Conservation (phyloP, 768 basidiomycete genomes). For the Boletus rubescentipes region DNA sequence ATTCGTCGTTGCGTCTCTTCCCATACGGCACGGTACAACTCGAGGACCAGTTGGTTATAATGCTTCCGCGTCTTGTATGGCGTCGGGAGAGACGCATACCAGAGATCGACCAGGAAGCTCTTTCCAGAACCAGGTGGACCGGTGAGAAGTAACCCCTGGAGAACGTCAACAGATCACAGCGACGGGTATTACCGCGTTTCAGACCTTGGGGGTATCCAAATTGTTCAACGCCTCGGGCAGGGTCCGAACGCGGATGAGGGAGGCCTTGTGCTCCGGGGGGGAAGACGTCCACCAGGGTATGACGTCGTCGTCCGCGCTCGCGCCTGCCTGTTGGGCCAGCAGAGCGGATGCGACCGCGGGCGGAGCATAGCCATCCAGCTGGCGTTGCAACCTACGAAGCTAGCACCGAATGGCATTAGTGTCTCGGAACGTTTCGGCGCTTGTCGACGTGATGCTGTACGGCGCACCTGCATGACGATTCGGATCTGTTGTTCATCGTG, state of each 20-base stretch:
- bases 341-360: slow-evolving; percentile 37
- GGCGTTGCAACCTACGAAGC: not conserved
- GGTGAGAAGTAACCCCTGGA: too few relatives aligned
- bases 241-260: not conserved
- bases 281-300: slow-evolving; percentile 34
- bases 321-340: not conserved
- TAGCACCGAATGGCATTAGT: not conserved
- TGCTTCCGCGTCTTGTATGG: too few relatives aligned
- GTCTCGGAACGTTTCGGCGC: too few relatives aligned
- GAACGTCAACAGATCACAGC: too few relatives aligned
- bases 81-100: too few relatives aligned
- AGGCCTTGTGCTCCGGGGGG: too few relatives aligned
- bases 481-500: slow-evolving; percentile 56
- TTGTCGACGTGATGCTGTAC: not conserved
- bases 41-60: too few relatives aligned
- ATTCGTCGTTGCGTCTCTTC: too few relatives aligned
- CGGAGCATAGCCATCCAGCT: slow-evolving; percentile 37
- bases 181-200: not conserved
- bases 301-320: slow-evolving; percentile 8
- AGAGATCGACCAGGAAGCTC: too few relatives aligned
- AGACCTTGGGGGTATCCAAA: slow-evolving; percentile 42
- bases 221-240: slow-evolving; percentile 35
- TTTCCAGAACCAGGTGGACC: too few relatives aligned
- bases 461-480: slow-evolving; percentile 41
- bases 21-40: too few relatives aligned